Evolutionary conservation across 1,284 basidiomycete genomes (phyloP), one percentile per base, ranked within the genome.

Genomic region (Neonothopanus nambi): DNA sequence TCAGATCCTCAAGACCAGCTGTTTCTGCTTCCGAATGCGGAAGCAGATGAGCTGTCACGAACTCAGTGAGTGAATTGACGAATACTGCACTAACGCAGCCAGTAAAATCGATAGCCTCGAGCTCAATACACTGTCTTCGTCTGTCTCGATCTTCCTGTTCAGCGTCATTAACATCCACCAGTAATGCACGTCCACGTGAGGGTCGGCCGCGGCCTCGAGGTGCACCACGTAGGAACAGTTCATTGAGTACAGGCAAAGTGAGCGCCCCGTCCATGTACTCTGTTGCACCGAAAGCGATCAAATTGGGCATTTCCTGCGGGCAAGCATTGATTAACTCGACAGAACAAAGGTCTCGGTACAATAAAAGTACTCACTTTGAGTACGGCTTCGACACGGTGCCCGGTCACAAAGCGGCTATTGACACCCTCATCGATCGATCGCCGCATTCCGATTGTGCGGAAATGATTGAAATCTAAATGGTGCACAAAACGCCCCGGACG

Each of bases 231-330:
- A 96, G 81, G 63, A 97, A 85, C 7, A 97, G 74, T 63, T 96
- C 94, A 54, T 87, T 89, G 20, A 97, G 72, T 2, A 97, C 93
- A 0, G 84, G 75, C 21, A 89, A 74, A 7, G 87, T 89, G 42
- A 97, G 75, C 1, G 94, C 87, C 1, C 93, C 91, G 62, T 97
- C 94, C 89, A 97, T 96, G 66, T 95, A 97, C 68, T 96, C 94
- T 0, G 93, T 96, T n/a, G 92, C 93, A 26, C 92, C 93, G 60
- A 96, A 91, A 2, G 85, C 79, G 12, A 78, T 77, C 21, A 96
- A 74, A 62, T 91, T 93, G 0, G 91, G 91, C 69, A 88, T 85
- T 79, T 95, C 92, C 90, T 93, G 61, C 35, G 52, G 40, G 23
- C 37, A 45, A 17, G 26, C 48, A 28, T 36, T 36, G 20, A 48